These are phyloP conservation scores for Davidsoniella eucalypti DNA, from an alignment of 2,329 filamentous ascomycete genomes.

Conservation along the genomic window DNA sequence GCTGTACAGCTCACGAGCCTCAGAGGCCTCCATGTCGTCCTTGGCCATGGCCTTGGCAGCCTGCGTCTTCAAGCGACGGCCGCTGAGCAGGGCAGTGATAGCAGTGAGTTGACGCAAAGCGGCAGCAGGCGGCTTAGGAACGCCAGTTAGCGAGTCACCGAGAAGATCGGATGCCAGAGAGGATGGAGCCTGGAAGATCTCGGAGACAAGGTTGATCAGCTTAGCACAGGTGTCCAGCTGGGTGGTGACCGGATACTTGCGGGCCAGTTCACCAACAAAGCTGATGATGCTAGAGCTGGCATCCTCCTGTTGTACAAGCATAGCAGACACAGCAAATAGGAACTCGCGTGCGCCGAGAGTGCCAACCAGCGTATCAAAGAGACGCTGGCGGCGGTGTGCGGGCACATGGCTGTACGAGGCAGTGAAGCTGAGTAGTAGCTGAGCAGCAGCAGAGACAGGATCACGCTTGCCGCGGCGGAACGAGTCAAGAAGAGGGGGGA, in stretches of 20 bases:
- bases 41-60: conserved; percentile 39
- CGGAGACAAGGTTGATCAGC: conserved; percentile 56
- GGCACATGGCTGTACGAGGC: conserved; percentile 95
- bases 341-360: conserved; percentile 78
- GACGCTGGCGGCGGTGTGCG: conserved; percentile 59
- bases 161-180: conserved; percentile 58
- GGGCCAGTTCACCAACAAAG: conserved; percentile 62
- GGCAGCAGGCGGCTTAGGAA: conserved; percentile 29
- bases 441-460: conserved; percentile 65
- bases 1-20: conserved; percentile 52
- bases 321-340: conserved; percentile 69
- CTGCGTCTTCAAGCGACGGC: conserved; percentile 38
- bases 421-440: conserved; percentile 87
- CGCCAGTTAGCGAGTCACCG: conserved; percentile 21
- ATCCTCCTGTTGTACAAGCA: conserved; percentile 75
- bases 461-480: conserved; percentile 66
- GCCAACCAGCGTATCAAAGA: conserved; percentile 73
- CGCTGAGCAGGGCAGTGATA: conserved; percentile 40
- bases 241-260: conserved; percentile 54
- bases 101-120: conserved; percentile 39
- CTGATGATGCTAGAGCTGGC: conserved; percentile 49
- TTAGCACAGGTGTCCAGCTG: conserved; percentile 66
- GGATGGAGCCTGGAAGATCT: conserved; percentile 61
- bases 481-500: conserved; percentile 77
- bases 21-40: conserved; percentile 49